Percentiles rank a stretch among this genome's conserved stretches.
These are phyloP conservation scores for Borealophlyctis nickersoniae DNA, from an alignment of 192 early-diverging fungal species.

Conservation along the genomic window DNA sequence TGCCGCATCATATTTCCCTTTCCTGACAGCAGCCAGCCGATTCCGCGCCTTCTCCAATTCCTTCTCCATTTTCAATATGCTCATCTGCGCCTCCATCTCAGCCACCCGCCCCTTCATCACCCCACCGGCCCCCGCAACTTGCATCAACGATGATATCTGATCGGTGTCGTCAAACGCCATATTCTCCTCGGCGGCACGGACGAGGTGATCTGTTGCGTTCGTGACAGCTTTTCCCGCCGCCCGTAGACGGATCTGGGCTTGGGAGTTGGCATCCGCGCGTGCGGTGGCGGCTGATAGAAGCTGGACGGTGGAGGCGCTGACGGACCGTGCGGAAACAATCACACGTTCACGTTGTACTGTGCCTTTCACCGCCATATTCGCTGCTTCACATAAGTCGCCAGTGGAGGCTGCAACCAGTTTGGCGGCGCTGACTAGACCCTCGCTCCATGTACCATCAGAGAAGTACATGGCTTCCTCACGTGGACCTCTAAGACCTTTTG, in stretches of 20 bases:
- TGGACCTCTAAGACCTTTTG: constrained; percentile 23
- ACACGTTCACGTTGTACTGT: constrained; percentile 42
- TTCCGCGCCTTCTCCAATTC: constrained; percentile 52
- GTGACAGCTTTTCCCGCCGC: constrained; percentile 59
- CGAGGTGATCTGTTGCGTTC: constrained; percentile 49
- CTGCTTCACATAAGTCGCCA: constrained; percentile 50
- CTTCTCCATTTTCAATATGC: constrained; percentile 57
- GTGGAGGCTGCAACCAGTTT: constrained; percentile 50
- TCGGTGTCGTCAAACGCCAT: constrained; percentile 45
- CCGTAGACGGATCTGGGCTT: constrained; percentile 45
- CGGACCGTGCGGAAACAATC: constrained; percentile 45
- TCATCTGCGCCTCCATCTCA: constrained; percentile 58
- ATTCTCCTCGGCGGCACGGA: constrained; percentile 46
- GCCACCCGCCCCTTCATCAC: constrained; percentile 33
- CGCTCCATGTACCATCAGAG: constrained; percentile 59
- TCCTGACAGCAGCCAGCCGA: constrained; percentile 47
- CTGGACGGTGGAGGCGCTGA: constrained; percentile 49
- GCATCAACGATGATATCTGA: constrained; percentile 24
- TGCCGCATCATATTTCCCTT: constrained; percentile 42
- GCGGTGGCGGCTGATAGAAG: constrained; percentile 47
- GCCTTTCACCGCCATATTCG: constrained; percentile 46
- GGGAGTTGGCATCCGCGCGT: constrained; percentile 33
- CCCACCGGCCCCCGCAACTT: constrained; percentile 18
- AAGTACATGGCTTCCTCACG: constrained; percentile 43
- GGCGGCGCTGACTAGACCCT: constrained; percentile 55